Conservation (phyloP, 345 rosid genomes). For the Raphanus raphanistrum region DNA sequence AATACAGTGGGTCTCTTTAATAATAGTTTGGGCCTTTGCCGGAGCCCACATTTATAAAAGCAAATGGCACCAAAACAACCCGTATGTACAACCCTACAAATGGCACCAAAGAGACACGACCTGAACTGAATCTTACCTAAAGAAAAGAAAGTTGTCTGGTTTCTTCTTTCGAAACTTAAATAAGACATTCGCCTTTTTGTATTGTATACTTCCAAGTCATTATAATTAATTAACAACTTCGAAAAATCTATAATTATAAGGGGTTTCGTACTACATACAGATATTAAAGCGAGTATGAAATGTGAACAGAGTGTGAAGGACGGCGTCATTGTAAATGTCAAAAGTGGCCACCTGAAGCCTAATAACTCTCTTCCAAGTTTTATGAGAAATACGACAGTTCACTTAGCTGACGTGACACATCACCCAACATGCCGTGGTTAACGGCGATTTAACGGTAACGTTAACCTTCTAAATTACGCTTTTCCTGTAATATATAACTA, state of each 20-base stretch:
- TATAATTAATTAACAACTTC: neutral
- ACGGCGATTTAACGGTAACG: conserved; percentile 31
- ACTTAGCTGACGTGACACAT: conserved; percentile 21
- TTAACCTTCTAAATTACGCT: neutral
- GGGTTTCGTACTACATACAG: neutral
- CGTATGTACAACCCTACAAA: no score
- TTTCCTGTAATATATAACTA: no score
- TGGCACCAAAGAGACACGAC: no score
- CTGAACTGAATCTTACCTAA: neutral
- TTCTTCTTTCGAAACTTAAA: neutral
- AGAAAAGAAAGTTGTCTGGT: neutral
- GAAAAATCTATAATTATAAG: neutral
- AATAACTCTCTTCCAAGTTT: conserved; percentile 21
- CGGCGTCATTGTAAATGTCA: conserved; percentile 14
- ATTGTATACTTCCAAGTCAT: neutral
- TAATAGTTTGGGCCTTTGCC: no score
- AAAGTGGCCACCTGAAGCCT: conserved; percentile 26
- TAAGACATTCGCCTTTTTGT: neutral
- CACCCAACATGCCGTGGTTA: conserved; percentile 23
- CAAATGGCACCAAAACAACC: no score
- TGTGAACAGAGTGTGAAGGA: neutral
- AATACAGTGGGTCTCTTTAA: no score
- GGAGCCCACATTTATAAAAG: no score
- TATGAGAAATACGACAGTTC: conserved; percentile 24
- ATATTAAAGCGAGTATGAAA: neutral